These are phyloP conservation scores for Candida broadrunensis DNA, from an alignment of 805 yeast genomes.

Conservation along the genomic window DNA sequence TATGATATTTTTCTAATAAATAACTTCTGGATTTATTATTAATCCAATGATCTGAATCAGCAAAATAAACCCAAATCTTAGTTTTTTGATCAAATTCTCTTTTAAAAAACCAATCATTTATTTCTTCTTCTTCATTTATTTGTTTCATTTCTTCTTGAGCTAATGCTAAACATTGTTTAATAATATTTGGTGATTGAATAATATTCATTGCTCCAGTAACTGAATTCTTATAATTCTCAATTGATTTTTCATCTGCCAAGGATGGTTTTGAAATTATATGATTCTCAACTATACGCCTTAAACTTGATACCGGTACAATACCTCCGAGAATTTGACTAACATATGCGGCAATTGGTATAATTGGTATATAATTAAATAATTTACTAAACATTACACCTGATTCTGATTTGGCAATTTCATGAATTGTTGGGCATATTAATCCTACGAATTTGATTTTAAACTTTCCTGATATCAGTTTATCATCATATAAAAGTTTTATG, in stretches of 20 bases:
- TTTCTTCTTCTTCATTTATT: constrained; percentile 47
- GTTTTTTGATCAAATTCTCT: constrained; percentile 16
- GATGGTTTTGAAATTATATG: neutral
- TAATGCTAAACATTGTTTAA: constrained; percentile 53
- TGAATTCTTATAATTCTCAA: constrained; percentile 24
- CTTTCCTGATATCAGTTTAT: constrained; percentile 16
- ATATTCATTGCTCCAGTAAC: constrained; percentile 42
- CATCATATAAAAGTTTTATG: constrained; percentile 24
- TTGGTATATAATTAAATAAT: constrained; percentile 25
- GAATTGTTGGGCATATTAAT: constrained; percentile 67
- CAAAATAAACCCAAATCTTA: constrained; percentile 56
- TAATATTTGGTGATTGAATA: constrained; percentile 38
- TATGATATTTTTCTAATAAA: constrained; percentile 36
- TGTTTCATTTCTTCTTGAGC: constrained; percentile 58
- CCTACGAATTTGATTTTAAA: constrained; percentile 45
- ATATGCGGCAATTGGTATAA: constrained; percentile 16
- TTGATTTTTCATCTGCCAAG: constrained; percentile 1
- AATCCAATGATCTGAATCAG: constrained; percentile 67
- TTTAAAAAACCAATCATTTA: constrained; percentile 48
- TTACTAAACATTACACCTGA: constrained; percentile 28
- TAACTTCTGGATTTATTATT: constrained; percentile 46
- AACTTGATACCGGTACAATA: constrained; percentile 14
- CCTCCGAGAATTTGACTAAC: constrained; percentile 25
- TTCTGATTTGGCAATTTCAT: constrained; percentile 50
- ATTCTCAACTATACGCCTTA: constrained; percentile 1